Percentiles rank a stretch among this genome's conserved stretches.
These are phyloP conservation scores for Phytophthora fragariaefolia DNA, from an alignment of 352 stramenopile genomes.

Conservation along the genomic window DNA sequence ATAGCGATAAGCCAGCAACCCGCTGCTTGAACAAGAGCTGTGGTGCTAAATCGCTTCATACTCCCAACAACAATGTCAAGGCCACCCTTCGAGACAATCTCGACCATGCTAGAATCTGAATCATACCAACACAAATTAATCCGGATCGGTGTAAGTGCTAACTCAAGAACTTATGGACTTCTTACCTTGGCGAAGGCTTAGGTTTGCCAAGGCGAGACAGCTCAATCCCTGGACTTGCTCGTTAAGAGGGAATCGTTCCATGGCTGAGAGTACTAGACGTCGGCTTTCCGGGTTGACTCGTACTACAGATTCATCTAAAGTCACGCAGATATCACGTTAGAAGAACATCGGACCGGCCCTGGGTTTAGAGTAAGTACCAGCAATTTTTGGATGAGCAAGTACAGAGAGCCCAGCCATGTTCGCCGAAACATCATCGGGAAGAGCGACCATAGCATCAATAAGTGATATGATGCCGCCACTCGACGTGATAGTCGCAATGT, in stretches of 20 bases:
- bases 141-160: too few species aligned
- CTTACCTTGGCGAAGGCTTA: slow-evolving; percentile 66
- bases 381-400: slow-evolving; percentile 60
- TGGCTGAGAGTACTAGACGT: slow-evolving; percentile 61
- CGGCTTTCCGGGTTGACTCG: slow-evolving; percentile 61
- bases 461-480: slow-evolving; percentile 51
- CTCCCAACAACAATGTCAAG: slow-evolving; percentile 50
- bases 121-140: background rate
- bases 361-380: slow-evolving; percentile 23
- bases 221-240: slow-evolving; percentile 63
- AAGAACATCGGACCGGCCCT: too few species aligned
- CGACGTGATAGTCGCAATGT: slow-evolving; percentile 47
- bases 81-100: slow-evolving; percentile 64
- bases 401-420: slow-evolving; percentile 61
- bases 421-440: slow-evolving; percentile 57
- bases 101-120: slow-evolving; percentile 57
- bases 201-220: slow-evolving; percentile 59
- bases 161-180: too few species aligned
- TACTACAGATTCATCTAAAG: slow-evolving; percentile 48
- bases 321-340: background rate
- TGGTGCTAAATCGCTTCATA: slow-evolving; percentile 61
- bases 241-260: slow-evolving; percentile 63
- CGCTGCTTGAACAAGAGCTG: slow-evolving; percentile 54
- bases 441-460: slow-evolving; percentile 52
- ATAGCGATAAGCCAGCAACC: slow-evolving; percentile 63